Percentiles rank a stretch among this genome's conserved stretches.
phyloP scores from a whole-genome alignment of 768 basidiomycete species.

The Tricholoma hemisulphureum region DNA sequence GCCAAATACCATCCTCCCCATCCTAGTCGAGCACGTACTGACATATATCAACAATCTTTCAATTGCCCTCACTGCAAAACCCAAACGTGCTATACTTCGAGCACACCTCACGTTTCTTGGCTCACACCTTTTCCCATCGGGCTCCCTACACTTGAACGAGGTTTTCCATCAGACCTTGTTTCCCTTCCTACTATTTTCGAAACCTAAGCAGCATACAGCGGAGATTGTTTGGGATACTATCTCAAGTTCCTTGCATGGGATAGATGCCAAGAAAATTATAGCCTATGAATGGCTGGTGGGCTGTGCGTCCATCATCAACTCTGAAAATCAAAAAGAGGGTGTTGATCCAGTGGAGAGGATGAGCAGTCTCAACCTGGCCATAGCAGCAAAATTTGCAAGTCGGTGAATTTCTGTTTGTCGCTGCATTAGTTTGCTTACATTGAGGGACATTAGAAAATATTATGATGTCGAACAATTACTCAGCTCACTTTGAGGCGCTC shows the following conservation, averaged over 20 bases:
- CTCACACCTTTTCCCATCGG: constrained; percentile 39
- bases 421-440: constrained; percentile 9
- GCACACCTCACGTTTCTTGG: constrained; percentile 59
- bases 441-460: constrained; percentile 55
- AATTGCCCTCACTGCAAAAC: constrained; percentile 39
- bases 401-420: constrained; percentile 8
- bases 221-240: constrained; percentile 74
- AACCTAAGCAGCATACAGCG: constrained; percentile 63
- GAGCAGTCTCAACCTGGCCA: constrained; percentile 48
- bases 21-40: constrained; percentile 40
- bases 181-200: constrained; percentile 73
- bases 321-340: constrained; percentile 31
- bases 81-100: constrained; percentile 51
- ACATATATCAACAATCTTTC: constrained; percentile 48
- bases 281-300: constrained; percentile 51
- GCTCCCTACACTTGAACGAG: constrained; percentile 26
- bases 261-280: constrained; percentile 10
- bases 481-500: constrained; percentile 46
- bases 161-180: constrained; percentile 60
- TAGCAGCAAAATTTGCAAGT: constrained; percentile 71
- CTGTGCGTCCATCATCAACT: constrained; percentile 47
- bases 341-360: constrained; percentile 42
- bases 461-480: constrained; percentile 45
- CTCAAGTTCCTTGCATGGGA: background rate
- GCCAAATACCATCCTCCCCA: constrained; percentile 43